Evolutionary conservation across 805 yeast species (phyloP).

Genomic region (Tetrapisispora phaffii): DNA sequence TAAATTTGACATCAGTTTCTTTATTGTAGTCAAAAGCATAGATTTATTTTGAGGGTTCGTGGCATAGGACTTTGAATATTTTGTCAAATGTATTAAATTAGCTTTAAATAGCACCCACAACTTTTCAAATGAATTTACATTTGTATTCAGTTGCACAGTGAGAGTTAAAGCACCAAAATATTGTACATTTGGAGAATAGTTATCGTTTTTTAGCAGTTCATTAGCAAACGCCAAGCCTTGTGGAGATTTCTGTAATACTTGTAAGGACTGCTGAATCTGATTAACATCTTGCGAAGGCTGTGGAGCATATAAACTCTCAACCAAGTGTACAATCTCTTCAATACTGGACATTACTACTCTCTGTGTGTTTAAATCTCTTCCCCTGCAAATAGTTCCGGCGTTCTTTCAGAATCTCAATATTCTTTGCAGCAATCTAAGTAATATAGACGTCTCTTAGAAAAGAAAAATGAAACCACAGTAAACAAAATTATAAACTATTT

Average conservation of each 20-base stretch:
- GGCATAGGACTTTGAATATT: constrained; percentile 10
- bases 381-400: not conserved
- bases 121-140: constrained; percentile 8
- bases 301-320: constrained; percentile 25
- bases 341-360: not conserved
- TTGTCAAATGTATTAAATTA: constrained; percentile 20
- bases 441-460: no score
- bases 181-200: constrained; percentile 21
- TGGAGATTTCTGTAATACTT: constrained; percentile 23
- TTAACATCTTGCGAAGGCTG: constrained; percentile 21
- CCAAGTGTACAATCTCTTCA: constrained; percentile 4
- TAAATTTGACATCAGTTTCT: constrained; percentile 29
- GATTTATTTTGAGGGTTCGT: constrained; percentile 10
- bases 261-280: constrained; percentile 25
- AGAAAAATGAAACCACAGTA: no score
- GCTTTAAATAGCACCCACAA: constrained; percentile 19
- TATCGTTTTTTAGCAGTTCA: constrained; percentile 14
- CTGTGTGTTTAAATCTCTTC: no score
- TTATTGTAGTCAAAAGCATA: constrained; percentile 16
- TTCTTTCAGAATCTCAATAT: not conserved
- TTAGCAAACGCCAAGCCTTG: constrained; percentile 24
- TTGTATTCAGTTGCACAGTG: constrained; percentile 25
- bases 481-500: no score
- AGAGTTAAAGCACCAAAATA: constrained; percentile 30
- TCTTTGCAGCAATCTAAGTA: not conserved